Evolutionary conservation across 306 rosid species (phyloP).

Genomic region (Cucumis hystrix): DNA sequence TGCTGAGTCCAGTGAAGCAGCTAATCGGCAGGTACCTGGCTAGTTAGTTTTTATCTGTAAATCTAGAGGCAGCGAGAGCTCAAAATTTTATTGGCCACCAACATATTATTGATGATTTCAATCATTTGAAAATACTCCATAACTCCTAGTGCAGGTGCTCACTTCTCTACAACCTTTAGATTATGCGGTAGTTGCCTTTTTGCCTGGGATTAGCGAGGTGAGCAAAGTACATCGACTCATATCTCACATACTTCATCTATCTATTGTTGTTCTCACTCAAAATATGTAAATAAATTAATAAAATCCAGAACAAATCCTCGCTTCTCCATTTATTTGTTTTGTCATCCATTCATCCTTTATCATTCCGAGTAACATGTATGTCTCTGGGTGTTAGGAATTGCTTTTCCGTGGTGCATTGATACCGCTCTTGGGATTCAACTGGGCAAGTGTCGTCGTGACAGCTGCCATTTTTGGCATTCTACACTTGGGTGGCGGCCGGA

Average conservation of each 20-base stretch:
- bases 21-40: slow-evolving; percentile 61
- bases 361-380: not conserved
- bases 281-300: too few species aligned
- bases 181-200: slow-evolving; percentile 51
- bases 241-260: not conserved
- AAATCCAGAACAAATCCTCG: not conserved
- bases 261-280: not conserved
- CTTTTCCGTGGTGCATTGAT: slow-evolving; percentile 83
- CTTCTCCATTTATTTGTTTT: not conserved
- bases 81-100: not conserved
- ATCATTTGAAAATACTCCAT: not conserved
- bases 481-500: slow-evolving; percentile 71
- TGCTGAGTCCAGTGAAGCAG: slow-evolving; percentile 82
- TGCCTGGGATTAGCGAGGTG: slow-evolving; percentile 87
- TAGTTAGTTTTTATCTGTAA: not conserved
- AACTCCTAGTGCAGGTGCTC: slow-evolving; percentile 46
- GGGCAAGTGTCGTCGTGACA: slow-evolving; percentile 46
- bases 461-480: slow-evolving; percentile 70
- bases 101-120: not conserved
- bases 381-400: slow-evolving; percentile 42
- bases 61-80: not conserved
- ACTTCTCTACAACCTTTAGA: slow-evolving; percentile 71
- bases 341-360: not conserved
- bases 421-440: slow-evolving; percentile 72
- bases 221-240: slow-evolving; percentile 3